Evolutionary conservation across 139 green algal genomes (phyloP), one percentile per base, ranked within the genome.

Genomic region (Closterium sp.): DNA sequence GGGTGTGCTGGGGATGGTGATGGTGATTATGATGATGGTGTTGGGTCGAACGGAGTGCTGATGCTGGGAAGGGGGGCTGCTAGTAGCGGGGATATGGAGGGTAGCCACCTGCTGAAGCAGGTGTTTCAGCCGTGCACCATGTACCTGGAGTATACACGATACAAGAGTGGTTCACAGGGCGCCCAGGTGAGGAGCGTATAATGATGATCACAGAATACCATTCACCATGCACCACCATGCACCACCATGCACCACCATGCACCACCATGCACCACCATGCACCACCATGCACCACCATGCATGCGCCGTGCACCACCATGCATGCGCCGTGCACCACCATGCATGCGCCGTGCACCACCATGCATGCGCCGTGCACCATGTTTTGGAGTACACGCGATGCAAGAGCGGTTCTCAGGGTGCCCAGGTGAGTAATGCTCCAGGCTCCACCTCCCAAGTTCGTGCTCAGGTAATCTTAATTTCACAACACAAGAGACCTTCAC

Each of bases 61-160:
- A 27, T 73, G 50, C 50, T 73, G 50, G 50, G 50, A 73, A 73
- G 50, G 9, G 50, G 50, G 50, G 13, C 50, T 73, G 50, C 50
- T 73, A 21, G 17, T 73, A 73, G 19, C 19, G 84, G n/a, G 28
- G 84, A 31, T 13, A 87, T 32, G n/a, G 84, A 87, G 84, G 22
- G 19, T 0, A 30, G 9, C 19, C 28, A 87, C 28, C 85, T 95
- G 6, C 7, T 95, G 84, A 21, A 91, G 50, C 90, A 89, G 73
- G 93, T 95, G 21, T 95, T 95, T 70, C 79, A 31, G 45, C 93
- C 93, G 29, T 95, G 93, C 90, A 88, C 86, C 32, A 95, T 95
- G 93, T 89, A 89, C 50, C 85, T 95, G 10, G 45, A 95, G 87
- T 95, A 87, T 38, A 93, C 85, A 0, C 70, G 87, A 24, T 62